A percentile compares a stretch with the other conserved stretches of the same genome.
phyloP scores from a whole-genome alignment of 148 eudicot genomes.

The Chenopodium formosanum region DNA sequence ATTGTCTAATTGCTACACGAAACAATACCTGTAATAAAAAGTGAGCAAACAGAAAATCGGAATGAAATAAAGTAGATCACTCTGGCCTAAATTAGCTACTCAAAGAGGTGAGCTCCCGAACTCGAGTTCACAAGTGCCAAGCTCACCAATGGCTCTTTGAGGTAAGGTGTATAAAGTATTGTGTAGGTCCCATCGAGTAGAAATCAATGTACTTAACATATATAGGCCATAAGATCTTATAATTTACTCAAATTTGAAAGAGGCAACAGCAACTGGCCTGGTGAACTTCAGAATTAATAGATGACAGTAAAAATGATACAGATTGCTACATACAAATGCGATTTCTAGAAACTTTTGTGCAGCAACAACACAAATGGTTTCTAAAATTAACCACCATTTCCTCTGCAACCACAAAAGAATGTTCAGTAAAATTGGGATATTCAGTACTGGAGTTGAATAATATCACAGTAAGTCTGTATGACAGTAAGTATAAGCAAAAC shows the following conservation, averaged over 20 bases:
- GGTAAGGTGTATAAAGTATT: neutral
- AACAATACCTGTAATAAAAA: too few species aligned
- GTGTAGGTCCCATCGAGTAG: neutral
- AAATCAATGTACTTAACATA: neutral
- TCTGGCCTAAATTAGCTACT: too few species aligned
- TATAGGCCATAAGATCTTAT: too few species aligned
- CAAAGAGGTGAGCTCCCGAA: too few species aligned
- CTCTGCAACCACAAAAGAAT: neutral
- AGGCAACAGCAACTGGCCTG: neutral
- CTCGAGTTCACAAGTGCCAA: neutral
- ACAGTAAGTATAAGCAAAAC: conserved; percentile 35
- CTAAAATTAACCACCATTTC: neutral
- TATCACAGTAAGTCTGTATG: conserved; percentile 39
- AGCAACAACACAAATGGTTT: neutral
- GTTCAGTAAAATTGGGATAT: neutral
- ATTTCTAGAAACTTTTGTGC: neutral
- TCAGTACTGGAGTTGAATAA: conserved; percentile 26
- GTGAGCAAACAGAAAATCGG: too few species aligned
- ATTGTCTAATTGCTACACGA: too few species aligned
- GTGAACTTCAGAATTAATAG: too few species aligned
- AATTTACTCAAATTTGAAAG: neutral
- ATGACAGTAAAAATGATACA: neutral
- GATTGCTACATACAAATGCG: neutral
- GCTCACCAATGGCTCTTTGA: neutral
- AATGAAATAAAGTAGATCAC: too few species aligned